Evolutionary conservation across 2,329 filamentous ascomycete genomes (phyloP), one percentile per base, ranked within the genome.

Genomic region (Xylariaceae sp.): DNA sequence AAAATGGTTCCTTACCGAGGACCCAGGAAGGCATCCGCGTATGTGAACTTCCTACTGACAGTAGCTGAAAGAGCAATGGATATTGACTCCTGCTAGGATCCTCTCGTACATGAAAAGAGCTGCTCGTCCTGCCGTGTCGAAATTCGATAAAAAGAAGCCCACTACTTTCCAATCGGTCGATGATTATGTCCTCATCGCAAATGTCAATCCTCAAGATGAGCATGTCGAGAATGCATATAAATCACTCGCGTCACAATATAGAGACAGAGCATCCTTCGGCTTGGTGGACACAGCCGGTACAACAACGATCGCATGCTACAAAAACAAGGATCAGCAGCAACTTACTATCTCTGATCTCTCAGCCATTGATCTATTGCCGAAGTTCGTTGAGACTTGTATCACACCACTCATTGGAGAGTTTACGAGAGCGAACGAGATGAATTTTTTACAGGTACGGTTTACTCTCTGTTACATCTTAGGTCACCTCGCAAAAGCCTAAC

Each of bases 231-330:
- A 64, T 5, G 65, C 66, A 4, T 79, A 76, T 54, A 47, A 59
- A 2, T 60, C 61, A 0, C 48, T 75, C 1, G 78, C 79, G 0
- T 41, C 65, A 1, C 63, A 67, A 10, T 76, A 76, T 53, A 63
- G 60, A 1, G 77, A 79, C 61, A 70, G 74, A 4, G 75, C 73
- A 52, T 73, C 76, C 0, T 81, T 82, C 48, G 79, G 71, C 3
- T 50, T 74, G 7, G 44, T 63, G 12, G 48, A 67, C 29, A 64
- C 62, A 19, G 18, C 50, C 10, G 49, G 43, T 1, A 23, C 57
- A 19, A 52, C 57, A 2, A 61, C 52, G 0, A 49, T 77, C 7
- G 63, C 62, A 2, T 81, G 78, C 66, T 73, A 74, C 61, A 79
- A 79, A 57, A 74, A 77, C 48, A 49, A 61, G 3, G 74, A 80